Conservation (phyloP, 2,329 filamentous ascomycete genomes). For the Ceratocystis papillata region DNA sequence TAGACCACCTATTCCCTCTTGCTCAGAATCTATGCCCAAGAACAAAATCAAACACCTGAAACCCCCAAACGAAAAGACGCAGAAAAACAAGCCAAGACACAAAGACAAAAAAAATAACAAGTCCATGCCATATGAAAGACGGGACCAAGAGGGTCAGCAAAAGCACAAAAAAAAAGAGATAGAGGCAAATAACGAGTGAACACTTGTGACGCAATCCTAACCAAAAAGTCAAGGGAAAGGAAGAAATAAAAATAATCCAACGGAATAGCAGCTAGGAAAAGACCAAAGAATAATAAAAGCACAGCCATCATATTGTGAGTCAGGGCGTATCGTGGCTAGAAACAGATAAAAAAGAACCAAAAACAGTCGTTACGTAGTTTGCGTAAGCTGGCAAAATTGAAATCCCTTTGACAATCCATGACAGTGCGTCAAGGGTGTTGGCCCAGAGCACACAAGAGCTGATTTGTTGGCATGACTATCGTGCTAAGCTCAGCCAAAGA, state of each 20-base stretch:
- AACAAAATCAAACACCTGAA: conserved; percentile 5
- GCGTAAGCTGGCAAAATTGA: neutral
- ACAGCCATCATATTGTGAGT: neutral
- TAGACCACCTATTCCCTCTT: conserved; percentile 14
- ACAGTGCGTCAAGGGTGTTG: neutral
- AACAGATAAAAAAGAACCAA: neutral
- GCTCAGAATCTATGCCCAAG: conserved; percentile 18
- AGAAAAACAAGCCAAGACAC: conserved; percentile 3
- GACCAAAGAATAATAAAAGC: neutral
- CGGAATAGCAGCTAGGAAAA: neutral
- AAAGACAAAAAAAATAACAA: neutral
- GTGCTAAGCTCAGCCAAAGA: neutral
- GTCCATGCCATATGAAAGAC: neutral
- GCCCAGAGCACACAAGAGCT: neutral
- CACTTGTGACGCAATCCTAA: neutral
- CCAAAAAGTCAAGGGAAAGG: conserved; percentile 3
- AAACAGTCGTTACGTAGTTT: neutral
- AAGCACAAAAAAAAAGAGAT: neutral
- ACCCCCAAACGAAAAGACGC: conserved; percentile 2
- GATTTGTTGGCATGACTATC: neutral
- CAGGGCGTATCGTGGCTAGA: neutral
- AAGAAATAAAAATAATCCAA: conserved; percentile 2
- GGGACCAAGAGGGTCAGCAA: neutral
- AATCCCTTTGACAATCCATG: no score
- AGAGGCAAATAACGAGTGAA: neutral